Evolutionary conservation across 139 green algal genomes (phyloP).

Genomic region (Cymbomonas tetramitiformis): DNA sequence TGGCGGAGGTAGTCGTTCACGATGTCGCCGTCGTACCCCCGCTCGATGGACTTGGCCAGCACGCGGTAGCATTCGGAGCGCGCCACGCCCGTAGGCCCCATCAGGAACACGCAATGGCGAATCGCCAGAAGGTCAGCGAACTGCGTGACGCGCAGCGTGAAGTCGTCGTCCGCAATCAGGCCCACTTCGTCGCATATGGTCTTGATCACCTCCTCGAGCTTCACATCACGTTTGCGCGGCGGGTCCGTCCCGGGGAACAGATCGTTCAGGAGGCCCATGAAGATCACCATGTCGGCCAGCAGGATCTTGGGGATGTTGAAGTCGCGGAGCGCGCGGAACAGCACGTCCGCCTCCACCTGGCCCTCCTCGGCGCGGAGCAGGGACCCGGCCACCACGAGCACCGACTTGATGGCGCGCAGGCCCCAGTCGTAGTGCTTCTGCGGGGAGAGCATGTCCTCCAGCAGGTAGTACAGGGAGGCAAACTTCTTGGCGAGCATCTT

Average conservation of each 20-base stretch:
- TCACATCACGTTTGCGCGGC: conserved; percentile 46
- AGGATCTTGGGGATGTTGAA: conserved; percentile 78
- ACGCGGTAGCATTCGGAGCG: conserved; percentile 60
- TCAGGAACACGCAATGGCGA: conserved; percentile 72
- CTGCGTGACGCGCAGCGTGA: conserved; percentile 60
- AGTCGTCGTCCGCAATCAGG: conserved; percentile 53
- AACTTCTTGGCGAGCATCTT: conserved; percentile 71
- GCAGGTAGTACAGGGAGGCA: conserved; percentile 58
- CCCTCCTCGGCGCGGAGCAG: conserved; percentile 52
- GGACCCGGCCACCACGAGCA: conserved; percentile 61
- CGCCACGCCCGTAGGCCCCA: conserved; percentile 56
- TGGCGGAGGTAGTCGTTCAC: conserved; percentile 73
- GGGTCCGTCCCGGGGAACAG: conserved; percentile 61
- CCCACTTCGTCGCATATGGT: conserved; percentile 31
- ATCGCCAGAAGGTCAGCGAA: conserved; percentile 65
- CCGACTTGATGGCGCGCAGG: conserved; percentile 66
- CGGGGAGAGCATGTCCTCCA: conserved; percentile 64
- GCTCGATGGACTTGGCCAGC: conserved; percentile 58
- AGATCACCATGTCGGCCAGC: conserved; percentile 62
- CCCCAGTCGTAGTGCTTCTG: conserved; percentile 77
- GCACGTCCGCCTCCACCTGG: conserved; percentile 63
- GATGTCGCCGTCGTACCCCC: conserved; percentile 25
- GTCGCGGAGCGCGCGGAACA: conserved; percentile 64
- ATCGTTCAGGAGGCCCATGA: conserved; percentile 67
- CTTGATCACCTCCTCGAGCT: conserved; percentile 55